These are phyloP conservation scores for Penicillium olsonii DNA, from an alignment of 2,329 filamentous ascomycete species.

Conservation along the genomic window DNA sequence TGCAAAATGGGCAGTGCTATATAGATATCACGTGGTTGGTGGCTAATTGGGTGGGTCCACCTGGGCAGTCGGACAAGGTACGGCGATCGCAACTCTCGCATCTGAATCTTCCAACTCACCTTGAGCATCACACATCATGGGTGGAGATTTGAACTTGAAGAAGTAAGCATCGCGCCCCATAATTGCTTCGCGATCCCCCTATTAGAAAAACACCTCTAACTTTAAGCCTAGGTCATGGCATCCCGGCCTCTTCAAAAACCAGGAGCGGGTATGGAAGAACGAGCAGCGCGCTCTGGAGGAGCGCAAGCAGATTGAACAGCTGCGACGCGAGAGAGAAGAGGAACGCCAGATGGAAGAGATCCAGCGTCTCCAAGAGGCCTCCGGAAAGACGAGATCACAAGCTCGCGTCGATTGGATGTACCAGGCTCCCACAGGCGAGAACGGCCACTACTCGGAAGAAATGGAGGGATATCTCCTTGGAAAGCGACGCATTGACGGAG, in stretches of 20 bases:
- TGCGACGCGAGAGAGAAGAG: conserved; percentile 89
- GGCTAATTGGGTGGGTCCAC: conserved; percentile 1
- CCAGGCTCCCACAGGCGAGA: conserved; percentile 74
- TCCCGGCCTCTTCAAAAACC: conserved; percentile 85
- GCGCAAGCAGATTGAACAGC: conserved; percentile 88
- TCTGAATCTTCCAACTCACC: not conserved
- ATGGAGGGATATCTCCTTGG: conserved; percentile 91
- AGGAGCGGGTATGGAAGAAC: conserved; percentile 84
- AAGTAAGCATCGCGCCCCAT: conserved; percentile 51
- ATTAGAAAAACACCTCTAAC: conserved; percentile 11
- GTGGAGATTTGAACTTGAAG: conserved; percentile 93
- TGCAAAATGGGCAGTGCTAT: too few species aligned
- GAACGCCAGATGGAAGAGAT: conserved; percentile 91
- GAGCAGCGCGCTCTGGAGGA: conserved; percentile 92
- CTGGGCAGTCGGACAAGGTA: not conserved
- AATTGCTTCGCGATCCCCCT: not conserved
- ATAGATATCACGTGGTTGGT: not conserved
- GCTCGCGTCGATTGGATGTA: conserved; percentile 99
- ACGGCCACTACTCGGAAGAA: conserved; percentile 75
- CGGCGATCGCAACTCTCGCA: not conserved
- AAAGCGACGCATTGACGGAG: conserved; percentile 84
- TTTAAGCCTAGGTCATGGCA: conserved; percentile 71
- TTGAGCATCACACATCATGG: conserved; percentile 61
- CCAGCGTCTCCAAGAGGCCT: conserved; percentile 82
- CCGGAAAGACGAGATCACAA: conserved; percentile 76